Conservation (phyloP, 2,329 filamentous ascomycete genomes). For the Monosporascus sp. region DNA sequence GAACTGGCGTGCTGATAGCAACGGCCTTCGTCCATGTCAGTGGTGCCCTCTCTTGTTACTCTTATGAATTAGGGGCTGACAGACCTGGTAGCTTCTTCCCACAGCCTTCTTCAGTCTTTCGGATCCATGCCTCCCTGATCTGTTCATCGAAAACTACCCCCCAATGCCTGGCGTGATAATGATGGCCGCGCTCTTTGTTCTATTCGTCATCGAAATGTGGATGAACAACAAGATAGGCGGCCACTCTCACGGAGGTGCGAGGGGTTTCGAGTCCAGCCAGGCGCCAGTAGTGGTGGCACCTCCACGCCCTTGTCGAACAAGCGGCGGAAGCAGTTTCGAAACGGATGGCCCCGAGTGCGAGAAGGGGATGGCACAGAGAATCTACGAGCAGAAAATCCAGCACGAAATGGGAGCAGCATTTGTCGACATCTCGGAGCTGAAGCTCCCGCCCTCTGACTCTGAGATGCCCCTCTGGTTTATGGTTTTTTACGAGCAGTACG, state of each 20-base stretch:
- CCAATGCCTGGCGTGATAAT: slow-evolving; percentile 60
- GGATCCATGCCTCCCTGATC: slow-evolving; percentile 51
- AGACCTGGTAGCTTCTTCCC: slow-evolving; percentile 41
- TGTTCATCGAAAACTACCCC: slow-evolving; percentile 55
- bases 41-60: slow-evolving; percentile 1
- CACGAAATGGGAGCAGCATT: slow-evolving; percentile 15
- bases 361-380: slow-evolving; percentile 35
- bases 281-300: not conserved
- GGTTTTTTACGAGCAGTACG: slow-evolving; percentile 58
- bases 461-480: slow-evolving; percentile 59
- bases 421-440: slow-evolving; percentile 22
- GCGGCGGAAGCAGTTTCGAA: slow-evolving; percentile 26
- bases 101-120: slow-evolving; percentile 50
- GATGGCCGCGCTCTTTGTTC: slow-evolving; percentile 54
- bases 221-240: slow-evolving; percentile 54
- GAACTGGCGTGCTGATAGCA: slow-evolving; percentile 66
- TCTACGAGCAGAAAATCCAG: slow-evolving; percentile 31
- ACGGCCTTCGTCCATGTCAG: slow-evolving; percentile 67
- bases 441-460: slow-evolving; percentile 31
- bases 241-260: slow-evolving; percentile 53
- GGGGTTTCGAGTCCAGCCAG: slow-evolving; percentile 30
- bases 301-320: slow-evolving; percentile 27
- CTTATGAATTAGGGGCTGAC: slow-evolving; percentile 1
- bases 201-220: slow-evolving; percentile 60
- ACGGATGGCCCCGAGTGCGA: slow-evolving; percentile 31